Conservation (phyloP, 164 flowering plant species). For the Dillenia turbinata region DNA sequence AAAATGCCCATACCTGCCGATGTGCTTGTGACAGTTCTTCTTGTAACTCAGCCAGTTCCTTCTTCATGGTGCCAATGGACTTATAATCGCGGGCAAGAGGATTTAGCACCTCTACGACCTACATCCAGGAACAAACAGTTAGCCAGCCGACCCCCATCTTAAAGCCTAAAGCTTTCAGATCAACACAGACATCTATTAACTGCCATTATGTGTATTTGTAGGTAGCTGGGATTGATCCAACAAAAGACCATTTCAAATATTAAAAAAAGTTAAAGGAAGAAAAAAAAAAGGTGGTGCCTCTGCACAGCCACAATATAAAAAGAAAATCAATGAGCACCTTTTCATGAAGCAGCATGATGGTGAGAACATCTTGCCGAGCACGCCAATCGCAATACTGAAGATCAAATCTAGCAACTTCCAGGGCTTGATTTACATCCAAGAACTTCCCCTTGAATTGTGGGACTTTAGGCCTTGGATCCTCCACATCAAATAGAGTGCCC, state of each 20-base stretch:
- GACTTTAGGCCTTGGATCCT: conserved; percentile 78
- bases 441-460: conserved; percentile 74
- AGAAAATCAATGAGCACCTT: conserved; percentile 41
- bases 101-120: conserved; percentile 97
- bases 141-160: too few species aligned
- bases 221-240: too few species aligned
- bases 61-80: conserved; percentile 86
- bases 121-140: conserved; percentile 2
- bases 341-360: conserved; percentile 93
- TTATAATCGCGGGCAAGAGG: conserved; percentile 93
- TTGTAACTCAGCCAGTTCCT: conserved; percentile 88
- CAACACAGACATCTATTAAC: too few species aligned
- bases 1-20: conserved; percentile 54
- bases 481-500: conserved; percentile 76
- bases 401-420: conserved; percentile 90
- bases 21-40: conserved; percentile 77
- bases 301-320: neutral
- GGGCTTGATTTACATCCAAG: conserved; percentile 76
- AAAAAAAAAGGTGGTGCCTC: neutral
- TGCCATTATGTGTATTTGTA: too few species aligned
- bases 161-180: too few species aligned
- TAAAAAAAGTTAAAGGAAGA: neutral
- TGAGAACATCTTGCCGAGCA: conserved; percentile 89
- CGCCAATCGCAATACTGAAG: conserved; percentile 96
- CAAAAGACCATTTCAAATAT: neutral